Conservation (phyloP, 306 rosid species). For the Myrica gale region DNA sequence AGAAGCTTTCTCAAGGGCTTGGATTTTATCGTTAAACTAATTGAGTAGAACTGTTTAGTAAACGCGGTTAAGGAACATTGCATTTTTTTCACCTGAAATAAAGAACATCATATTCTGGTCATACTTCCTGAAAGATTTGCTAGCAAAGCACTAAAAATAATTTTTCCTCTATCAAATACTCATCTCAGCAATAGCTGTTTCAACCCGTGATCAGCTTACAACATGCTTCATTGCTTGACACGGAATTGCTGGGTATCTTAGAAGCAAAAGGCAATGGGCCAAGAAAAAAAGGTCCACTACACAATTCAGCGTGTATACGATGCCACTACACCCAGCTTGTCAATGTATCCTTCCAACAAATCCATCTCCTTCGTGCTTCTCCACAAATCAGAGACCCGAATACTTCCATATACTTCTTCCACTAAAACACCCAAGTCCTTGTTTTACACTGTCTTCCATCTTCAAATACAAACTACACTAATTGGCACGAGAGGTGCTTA, state of each 20-base stretch:
- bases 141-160: neutral
- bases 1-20: too few relatives aligned
- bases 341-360: slow-evolving; percentile 30
- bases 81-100: neutral
- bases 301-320: slow-evolving; percentile 38
- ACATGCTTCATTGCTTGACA: slow-evolving; percentile 29
- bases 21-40: too few relatives aligned
- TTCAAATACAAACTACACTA: slow-evolving; percentile 36
- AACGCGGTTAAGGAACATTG: neutral
- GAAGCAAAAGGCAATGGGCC: slow-evolving; percentile 6
- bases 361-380: slow-evolving; percentile 37
- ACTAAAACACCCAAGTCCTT: slow-evolving; percentile 31
- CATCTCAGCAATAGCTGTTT: slow-evolving; percentile 19
- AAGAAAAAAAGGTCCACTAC: slow-evolving; percentile 26
- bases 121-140: neutral
- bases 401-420: slow-evolving; percentile 36
- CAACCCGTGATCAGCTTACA: slow-evolving; percentile 19
- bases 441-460: slow-evolving; percentile 34
- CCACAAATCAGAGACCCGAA: slow-evolving; percentile 31
- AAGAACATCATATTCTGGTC: neutral
- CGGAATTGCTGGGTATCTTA: slow-evolving; percentile 21
- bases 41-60: neutral
- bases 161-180: slow-evolving; percentile 14
- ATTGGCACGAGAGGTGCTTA: slow-evolving; percentile 31
- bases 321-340: slow-evolving; percentile 38